Base-by-base conservation (phyloP, 768 basidiomycete genomes). In the Hortiboletus flavorubellus region DNA sequence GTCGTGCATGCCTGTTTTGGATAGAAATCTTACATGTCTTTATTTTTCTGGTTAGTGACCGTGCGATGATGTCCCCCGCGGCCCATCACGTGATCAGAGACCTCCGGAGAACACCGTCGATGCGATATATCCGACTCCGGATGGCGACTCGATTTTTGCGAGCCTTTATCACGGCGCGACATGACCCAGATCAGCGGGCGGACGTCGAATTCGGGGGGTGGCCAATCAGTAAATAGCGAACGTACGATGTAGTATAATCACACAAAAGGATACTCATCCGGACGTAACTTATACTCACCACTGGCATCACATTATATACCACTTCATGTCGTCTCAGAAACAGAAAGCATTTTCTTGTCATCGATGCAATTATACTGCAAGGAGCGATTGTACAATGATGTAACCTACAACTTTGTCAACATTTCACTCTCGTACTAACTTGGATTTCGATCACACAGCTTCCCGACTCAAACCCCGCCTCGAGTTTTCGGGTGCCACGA, bases 371-470 rank as follows among this genome's bases (percentile, higher is more conserved):
- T 71, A 65, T 15, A 64, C 73, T 15, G 67, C 77, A 5, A 79
- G 75, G 67, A 47, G 67, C 21, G 14, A 47, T 11, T 18, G 23
- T 44, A 10, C 9, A 26, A 3, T 1, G 15, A 26, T 15, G 4
- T 18, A 12, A 33, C 15, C 6, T 45, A 29, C 55, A 58, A 60
- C 51, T 51, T 60, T 46, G 53, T 60, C 48, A 52, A 18, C 31
- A 3, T 15, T 3, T 37, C 23, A 30, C 7, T 80, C 82, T 2
- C 58, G 26, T 21, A 21, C 60, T 16, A 73, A 73, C 35, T 15
- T 80, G 26, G 64, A 72, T 5, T 79, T 77, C 59, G 80, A 79
- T 26, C 64, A 75, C 18, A 79, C 76, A 4, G 64, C 77, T 2
- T 64, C 73, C 1, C 74, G 70, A 14, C 65, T 82, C 11, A 5